Evolutionary conservation across 805 yeast species (phyloP), one percentile per base, ranked within the genome.

Genomic region (Candida cerambycidarum): DNA sequence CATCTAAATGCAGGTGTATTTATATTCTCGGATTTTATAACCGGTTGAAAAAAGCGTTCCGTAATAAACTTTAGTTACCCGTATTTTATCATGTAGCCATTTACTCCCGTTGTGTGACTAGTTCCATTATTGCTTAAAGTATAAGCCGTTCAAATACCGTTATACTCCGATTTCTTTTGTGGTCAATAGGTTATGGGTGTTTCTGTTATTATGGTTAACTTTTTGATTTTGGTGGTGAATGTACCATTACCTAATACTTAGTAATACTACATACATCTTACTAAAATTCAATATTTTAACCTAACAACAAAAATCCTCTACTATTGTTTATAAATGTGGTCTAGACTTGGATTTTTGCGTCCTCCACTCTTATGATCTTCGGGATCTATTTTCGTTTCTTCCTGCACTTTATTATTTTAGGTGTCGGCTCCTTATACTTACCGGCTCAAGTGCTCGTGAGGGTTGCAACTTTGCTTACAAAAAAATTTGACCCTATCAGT

Each of bases 1-100:
- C 13, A 25, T n/a, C 17, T 13, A 14, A 28, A 28, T 28, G 31
- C 31, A 28, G 31, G 31, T 28, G 29, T 23, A 34, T 34, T 34
- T 34, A 34, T 34, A 34, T 3, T 23, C 19, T 34, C 38, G 38
- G 38, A 14, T 23, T 34, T 34, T 34, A 23, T 34, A 23, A 34
- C 38, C 38, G 38, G 38, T 11, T 10, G 8, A 12, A 9, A 13
- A 4, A 10, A 23, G 5, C 4, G 13, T 34, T 34, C 38, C 38
- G 38, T 21, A 34, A 23, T 34, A 16, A 23, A 34, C 35, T 32
- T 32, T 32, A 25, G 10, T 32, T 32, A 32, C 30, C 38, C 38
- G 38, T 34, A 34, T 21, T 34, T 23, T 13, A n/a, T 23, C 5
- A 12, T 25, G 5, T 32, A 32, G 25, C 35, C 35, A 32, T 11